These are phyloP conservation scores for Marchantia polymorpha DNA, from an alignment of 225 moss, liverwort and hornwort genomes.

Conservation along the genomic window DNA sequence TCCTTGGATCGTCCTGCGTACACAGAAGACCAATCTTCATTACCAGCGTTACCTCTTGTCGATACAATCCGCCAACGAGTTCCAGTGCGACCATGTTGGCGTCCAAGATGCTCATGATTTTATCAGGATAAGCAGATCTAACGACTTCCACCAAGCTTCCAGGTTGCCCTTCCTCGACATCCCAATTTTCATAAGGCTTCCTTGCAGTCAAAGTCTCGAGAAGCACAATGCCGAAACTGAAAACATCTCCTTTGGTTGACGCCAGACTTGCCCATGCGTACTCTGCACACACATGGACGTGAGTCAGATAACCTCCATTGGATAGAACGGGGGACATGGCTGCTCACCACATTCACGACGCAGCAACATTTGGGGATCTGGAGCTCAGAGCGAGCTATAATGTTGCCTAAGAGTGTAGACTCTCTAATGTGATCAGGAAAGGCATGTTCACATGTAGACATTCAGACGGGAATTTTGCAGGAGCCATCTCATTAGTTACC, in stretches of 20 bases:
- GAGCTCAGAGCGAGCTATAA: background rate
- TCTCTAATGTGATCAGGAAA: too few relatives aligned
- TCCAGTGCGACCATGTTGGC: constrained; percentile 2
- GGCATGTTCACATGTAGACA: too few relatives aligned
- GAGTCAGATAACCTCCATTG: too few relatives aligned
- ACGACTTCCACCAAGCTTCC: constrained; percentile 16
- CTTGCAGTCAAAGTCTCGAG: constrained; percentile 19
- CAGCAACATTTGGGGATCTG: background rate
- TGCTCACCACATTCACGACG: too few relatives aligned
- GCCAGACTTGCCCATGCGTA: constrained; percentile 13
- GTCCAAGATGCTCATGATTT: constrained; percentile 8
- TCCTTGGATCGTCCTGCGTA: background rate
- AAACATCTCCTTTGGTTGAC: constrained; percentile 20
- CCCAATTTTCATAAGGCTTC: constrained; percentile 13
- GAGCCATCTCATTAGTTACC: background rate
- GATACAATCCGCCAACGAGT: background rate
- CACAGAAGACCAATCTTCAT: constrained; percentile 8
- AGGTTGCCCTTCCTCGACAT: background rate
- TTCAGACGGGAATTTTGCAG: too few relatives aligned
- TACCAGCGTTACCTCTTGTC: background rate
- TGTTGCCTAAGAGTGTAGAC: too few relatives aligned
- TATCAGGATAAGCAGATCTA: background rate
- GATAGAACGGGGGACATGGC: background rate
- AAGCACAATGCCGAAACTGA: constrained; percentile 18
- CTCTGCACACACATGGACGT: background rate